phyloP scores from a whole-genome alignment of 768 basidiomycete species.

The Collybia sp. region DNA sequence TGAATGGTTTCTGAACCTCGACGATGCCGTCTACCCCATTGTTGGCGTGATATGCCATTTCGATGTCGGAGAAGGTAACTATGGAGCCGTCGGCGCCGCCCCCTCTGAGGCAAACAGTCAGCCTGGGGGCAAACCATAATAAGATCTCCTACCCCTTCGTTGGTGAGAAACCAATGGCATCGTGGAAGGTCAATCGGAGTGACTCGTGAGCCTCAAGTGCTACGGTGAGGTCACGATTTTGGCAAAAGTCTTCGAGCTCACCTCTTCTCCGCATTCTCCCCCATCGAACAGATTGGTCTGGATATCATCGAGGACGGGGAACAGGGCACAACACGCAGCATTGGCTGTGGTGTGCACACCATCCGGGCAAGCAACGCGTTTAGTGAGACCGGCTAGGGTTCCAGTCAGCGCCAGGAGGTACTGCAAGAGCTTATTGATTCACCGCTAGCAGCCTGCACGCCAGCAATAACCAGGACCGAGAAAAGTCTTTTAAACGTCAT shows the following conservation, averaged over 20 bases:
- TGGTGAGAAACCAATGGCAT: neutral
- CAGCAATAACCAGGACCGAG: too few species aligned
- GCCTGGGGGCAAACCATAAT: neutral
- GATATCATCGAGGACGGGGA: neutral
- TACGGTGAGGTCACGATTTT: neutral
- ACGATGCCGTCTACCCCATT: neutral
- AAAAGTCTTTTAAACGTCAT: too few species aligned
- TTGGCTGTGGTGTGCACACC: constrained; percentile 8
- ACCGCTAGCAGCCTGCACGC: too few species aligned
- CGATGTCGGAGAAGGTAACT: neutral
- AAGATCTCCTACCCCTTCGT: neutral
- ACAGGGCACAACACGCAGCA: constrained; percentile 3
- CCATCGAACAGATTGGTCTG: neutral
- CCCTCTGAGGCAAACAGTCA: neutral
- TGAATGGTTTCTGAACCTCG: neutral
- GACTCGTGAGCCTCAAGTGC: neutral
- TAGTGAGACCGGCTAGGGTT: constrained; percentile 1
- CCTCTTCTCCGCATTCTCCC: neutral
- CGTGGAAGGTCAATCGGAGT: neutral
- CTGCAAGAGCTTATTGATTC: too few species aligned
- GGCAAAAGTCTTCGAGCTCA: neutral
- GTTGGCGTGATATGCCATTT: neutral
- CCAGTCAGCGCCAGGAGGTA: too few species aligned
- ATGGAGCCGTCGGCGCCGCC: neutral
- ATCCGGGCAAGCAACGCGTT: constrained; percentile 10